Conservation (phyloP, 306 rosid genomes). For the Vigna nakashimae region DNA sequence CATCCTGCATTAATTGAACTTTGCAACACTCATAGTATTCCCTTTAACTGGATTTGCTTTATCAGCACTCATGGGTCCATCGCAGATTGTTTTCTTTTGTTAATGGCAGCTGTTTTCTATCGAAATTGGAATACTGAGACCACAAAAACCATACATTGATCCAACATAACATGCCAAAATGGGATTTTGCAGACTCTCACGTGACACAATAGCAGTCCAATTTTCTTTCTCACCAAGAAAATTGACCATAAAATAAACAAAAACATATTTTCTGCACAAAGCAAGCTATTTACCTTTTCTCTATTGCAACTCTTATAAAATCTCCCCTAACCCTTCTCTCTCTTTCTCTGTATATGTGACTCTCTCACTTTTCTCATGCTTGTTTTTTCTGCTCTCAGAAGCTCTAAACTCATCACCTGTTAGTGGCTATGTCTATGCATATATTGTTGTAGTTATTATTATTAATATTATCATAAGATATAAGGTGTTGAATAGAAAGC, state of each 20-base stretch:
- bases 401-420: background rate
- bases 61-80: constrained; percentile 8
- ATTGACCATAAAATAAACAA: constrained; percentile 33
- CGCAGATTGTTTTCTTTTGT: background rate
- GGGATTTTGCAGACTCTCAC: constrained; percentile 35
- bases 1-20: background rate
- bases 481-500: constrained; percentile 19
- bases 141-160: background rate
- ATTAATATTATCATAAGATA: background rate
- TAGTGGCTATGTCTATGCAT: constrained; percentile 23
- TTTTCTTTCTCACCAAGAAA: background rate
- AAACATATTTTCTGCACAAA: background rate
- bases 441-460: background rate
- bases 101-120: background rate
- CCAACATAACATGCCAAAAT: constrained; percentile 34
- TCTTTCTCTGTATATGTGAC: constrained; percentile 1
- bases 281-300: background rate
- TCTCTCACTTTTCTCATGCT: background rate
- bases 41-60: background rate
- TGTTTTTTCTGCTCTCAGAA: background rate
- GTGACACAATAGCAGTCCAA: constrained; percentile 28
- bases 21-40: background rate
- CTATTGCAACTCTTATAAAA: background rate
- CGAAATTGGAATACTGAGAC: constrained; percentile 6
- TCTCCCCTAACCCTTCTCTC: background rate